Conservation (phyloP, 2,329 filamentous ascomycete genomes). For the Keithomyces neogunnii region DNA sequence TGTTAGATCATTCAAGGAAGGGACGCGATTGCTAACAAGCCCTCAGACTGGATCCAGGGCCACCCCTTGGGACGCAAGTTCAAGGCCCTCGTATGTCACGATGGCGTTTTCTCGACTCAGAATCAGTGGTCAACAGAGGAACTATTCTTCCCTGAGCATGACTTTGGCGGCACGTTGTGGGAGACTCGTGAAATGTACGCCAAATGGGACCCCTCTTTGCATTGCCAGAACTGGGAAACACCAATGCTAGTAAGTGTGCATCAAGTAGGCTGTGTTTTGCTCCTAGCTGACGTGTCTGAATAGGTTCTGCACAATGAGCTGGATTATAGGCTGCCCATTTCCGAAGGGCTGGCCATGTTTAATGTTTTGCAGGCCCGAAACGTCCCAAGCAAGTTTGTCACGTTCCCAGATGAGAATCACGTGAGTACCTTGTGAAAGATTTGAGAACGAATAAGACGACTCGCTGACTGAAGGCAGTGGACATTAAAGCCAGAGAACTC, state of each 20-base stretch:
- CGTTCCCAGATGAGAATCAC: conserved; percentile 69
- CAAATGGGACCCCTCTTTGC: conserved; percentile 59
- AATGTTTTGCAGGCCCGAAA: conserved; percentile 72
- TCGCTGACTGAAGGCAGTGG: conserved; percentile 40
- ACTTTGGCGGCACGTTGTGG: conserved; percentile 55
- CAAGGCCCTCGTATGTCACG: conserved; percentile 81
- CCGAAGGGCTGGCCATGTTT: conserved; percentile 77
- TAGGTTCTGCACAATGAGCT: conserved; percentile 74
- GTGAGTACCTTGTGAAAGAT: conserved; percentile 18
- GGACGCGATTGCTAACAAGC: conserved; percentile 15
- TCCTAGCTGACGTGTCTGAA: conserved; percentile 6
- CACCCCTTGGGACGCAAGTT: conserved; percentile 75
- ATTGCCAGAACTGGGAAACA: conserved; percentile 67
- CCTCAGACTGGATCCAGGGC: conserved; percentile 77
- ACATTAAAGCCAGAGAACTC: conserved; percentile 89
- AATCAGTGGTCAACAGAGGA: conserved; percentile 59
- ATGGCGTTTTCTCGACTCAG: conserved; percentile 71
- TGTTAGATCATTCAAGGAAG: no score
- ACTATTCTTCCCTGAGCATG: conserved; percentile 62
- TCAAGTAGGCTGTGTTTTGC: background rate
- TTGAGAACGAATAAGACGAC: no score
- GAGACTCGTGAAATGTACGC: conserved; percentile 56
- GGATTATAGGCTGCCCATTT: conserved; percentile 80
- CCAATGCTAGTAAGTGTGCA: conserved; percentile 60
- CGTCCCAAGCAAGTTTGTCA: conserved; percentile 69